Percentiles rank a stretch among this genome's conserved stretches.
These are phyloP conservation scores for Furcasterigmium furcatum DNA, from an alignment of 2,329 filamentous ascomycete genomes.

Conservation along the genomic window DNA sequence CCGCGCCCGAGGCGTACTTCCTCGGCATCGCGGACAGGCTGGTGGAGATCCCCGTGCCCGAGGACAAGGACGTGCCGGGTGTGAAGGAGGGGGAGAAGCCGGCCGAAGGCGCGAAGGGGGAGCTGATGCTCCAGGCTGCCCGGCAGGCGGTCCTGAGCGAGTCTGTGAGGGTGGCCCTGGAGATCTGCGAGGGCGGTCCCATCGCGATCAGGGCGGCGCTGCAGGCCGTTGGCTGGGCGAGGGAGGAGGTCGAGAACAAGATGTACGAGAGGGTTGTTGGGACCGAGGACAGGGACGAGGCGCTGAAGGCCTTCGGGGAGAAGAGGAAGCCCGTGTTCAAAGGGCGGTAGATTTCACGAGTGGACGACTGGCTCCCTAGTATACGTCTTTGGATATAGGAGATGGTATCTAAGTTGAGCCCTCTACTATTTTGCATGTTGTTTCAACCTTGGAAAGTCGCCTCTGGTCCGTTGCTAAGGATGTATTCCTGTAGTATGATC, in stretches of 20 bases:
- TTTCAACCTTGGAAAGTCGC: too few relatives aligned
- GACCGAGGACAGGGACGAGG: conserved; percentile 86
- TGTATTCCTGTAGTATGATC: too few relatives aligned
- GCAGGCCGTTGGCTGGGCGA: conserved; percentile 69
- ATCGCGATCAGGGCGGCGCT: conserved; percentile 78
- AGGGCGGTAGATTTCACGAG: conserved; percentile 45
- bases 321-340: conserved; percentile 59
- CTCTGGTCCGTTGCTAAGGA: too few relatives aligned
- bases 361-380: too few relatives aligned
- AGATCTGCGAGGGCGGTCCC: conserved; percentile 88
- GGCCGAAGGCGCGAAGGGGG: conserved; percentile 27
- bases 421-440: too few relatives aligned
- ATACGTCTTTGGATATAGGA: too few relatives aligned
- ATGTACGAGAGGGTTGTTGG: conserved; percentile 82
- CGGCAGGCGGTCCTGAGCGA: conserved; percentile 68
- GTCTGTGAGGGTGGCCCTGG: conserved; percentile 73
- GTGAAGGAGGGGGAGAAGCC: conserved; percentile 32
- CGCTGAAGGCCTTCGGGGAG: conserved; percentile 75
- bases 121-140: conserved; percentile 51
- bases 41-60: conserved; percentile 66
- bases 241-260: conserved; percentile 76
- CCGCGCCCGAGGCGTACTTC: conserved; percentile 84
- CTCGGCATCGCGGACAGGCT: conserved; percentile 87
- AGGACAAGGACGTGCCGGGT: conserved; percentile 37
- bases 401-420: too few relatives aligned